These are phyloP conservation scores for Isabelozyma pseudorhagii DNA, from an alignment of 805 yeast genomes.

Conservation along the genomic window DNA sequence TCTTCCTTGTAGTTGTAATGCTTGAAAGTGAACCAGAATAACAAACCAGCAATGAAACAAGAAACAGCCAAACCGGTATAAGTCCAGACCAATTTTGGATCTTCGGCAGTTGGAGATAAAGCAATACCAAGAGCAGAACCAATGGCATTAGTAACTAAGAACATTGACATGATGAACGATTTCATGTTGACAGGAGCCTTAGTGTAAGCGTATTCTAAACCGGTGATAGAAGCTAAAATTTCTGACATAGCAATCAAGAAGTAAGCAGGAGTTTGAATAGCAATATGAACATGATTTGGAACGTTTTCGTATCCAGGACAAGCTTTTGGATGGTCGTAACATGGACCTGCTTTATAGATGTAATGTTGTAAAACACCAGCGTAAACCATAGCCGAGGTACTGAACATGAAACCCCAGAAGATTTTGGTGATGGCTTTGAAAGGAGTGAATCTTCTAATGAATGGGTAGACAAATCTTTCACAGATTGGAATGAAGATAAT, in stretches of 20 bases:
- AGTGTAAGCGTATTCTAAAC: constrained; percentile 80
- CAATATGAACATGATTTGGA: constrained; percentile 62
- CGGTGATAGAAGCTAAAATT: constrained; percentile 77
- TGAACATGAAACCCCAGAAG: constrained; percentile 65
- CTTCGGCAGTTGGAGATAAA: constrained; percentile 58
- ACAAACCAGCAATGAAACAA: constrained; percentile 54
- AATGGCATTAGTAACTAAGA: constrained; percentile 69
- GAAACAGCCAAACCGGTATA: constrained; percentile 62
- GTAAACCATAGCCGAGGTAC: constrained; percentile 63
- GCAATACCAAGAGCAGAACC: constrained; percentile 79
- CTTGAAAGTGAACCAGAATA: constrained; percentile 60
- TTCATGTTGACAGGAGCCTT: constrained; percentile 74
- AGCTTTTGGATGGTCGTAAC: constrained; percentile 60
- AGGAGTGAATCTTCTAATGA: constrained; percentile 43
- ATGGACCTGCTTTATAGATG: constrained; percentile 70
- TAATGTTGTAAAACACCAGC: constrained; percentile 73
- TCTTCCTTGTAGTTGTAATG: constrained; percentile 57
- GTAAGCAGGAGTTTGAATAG: constrained; percentile 71
- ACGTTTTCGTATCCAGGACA: constrained; percentile 41
- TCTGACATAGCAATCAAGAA: constrained; percentile 71
- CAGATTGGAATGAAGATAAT: constrained; percentile 74
- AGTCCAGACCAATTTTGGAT: constrained; percentile 71
- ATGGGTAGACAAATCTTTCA: constrained; percentile 54
- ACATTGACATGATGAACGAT: constrained; percentile 61
- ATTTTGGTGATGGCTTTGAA: constrained; percentile 74